These are phyloP conservation scores for Epichloe gansuensis DNA, from an alignment of 2,329 filamentous ascomycete genomes.

Conservation along the genomic window DNA sequence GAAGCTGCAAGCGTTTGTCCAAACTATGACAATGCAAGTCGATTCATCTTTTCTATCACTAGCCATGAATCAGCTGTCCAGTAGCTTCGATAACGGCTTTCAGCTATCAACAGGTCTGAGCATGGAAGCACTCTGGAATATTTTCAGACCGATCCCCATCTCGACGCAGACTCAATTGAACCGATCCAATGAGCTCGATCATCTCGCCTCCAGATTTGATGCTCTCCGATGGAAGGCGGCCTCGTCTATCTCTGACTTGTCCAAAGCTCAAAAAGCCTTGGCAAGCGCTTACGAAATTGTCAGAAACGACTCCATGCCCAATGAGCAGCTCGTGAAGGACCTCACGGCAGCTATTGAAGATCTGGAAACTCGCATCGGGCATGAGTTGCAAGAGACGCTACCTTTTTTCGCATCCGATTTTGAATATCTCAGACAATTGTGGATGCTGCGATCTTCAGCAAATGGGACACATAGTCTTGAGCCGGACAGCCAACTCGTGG, in stretches of 20 bases:
- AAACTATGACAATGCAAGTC: conserved; percentile 11
- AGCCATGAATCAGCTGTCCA: conserved; percentile 31
- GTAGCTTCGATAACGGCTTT: conserved; percentile 56
- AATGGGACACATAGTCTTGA: background rate
- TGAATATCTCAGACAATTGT: conserved; percentile 41
- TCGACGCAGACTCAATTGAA: conserved; percentile 31
- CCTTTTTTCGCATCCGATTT: conserved; percentile 44
- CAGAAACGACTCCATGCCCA: conserved; percentile 26
- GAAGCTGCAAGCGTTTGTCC: conserved; percentile 24
- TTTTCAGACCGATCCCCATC: conserved; percentile 51
- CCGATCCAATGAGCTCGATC: conserved; percentile 37
- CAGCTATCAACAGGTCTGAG: conserved; percentile 61
- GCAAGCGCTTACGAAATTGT: conserved; percentile 44
- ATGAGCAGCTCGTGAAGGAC: conserved; percentile 34
- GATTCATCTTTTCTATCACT: conserved; percentile 25
- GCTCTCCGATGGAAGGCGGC: conserved; percentile 44
- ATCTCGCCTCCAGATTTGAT: conserved; percentile 47
- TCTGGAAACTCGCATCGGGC: conserved; percentile 34
- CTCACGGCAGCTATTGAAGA: conserved; percentile 37
- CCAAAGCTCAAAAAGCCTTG: conserved; percentile 40
- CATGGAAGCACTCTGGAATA: conserved; percentile 69
- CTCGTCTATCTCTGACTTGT: conserved; percentile 37
- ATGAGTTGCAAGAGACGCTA: conserved; percentile 25
- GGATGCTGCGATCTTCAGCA: conserved; percentile 25
- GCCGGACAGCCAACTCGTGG: conserved; percentile 26